Conservation (phyloP, 1,284 basidiomycete species). For the Trichosporon sp. region DNA sequence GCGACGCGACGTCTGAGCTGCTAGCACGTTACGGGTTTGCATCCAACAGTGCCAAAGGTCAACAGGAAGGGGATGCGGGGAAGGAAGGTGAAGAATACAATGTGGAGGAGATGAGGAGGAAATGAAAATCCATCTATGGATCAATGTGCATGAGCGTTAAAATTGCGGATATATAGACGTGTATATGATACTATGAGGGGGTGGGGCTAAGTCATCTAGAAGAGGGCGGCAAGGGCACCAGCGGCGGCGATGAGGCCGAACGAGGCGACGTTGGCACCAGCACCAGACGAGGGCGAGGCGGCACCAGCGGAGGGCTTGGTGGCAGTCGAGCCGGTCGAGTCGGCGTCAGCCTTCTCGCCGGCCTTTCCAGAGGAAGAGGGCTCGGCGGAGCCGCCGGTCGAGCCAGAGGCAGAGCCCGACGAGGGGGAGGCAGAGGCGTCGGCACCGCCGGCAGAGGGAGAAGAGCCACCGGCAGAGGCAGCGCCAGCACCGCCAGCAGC, state of each 20-base stretch:
- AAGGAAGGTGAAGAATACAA: constrained; percentile 7
- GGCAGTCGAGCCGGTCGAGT: constrained; percentile 3
- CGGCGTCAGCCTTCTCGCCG: constrained; percentile 7
- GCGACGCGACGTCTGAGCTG: no score
- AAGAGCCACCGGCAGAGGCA: constrained; percentile 12
- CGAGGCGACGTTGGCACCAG: constrained; percentile 21
- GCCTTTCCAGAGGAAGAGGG: not conserved
- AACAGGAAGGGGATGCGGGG: not conserved
- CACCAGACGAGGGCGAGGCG: constrained; percentile 7
- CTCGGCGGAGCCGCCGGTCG: constrained; percentile 1
- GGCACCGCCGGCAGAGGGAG: constrained; percentile 5
- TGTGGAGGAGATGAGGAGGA: constrained; percentile 1
- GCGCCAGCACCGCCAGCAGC: constrained; percentile 1
- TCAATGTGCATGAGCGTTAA: constrained; percentile 6
- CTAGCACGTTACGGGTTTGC: not conserved
- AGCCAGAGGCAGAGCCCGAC: constrained; percentile 2
- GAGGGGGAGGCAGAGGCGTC: constrained; percentile 11
- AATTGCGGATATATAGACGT: constrained; percentile 6
- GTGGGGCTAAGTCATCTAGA: constrained; percentile 22
- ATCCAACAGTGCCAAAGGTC: not conserved
- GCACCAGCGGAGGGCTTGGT: constrained; percentile 10
- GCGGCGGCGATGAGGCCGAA: constrained; percentile 22
- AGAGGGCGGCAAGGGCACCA: constrained; percentile 27
- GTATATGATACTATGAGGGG: constrained; percentile 9
- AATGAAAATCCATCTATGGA: constrained; percentile 5